phyloP scores from a whole-genome alignment of 2,329 filamentous ascomycete genomes.

The Verticillium dahliae region DNA sequence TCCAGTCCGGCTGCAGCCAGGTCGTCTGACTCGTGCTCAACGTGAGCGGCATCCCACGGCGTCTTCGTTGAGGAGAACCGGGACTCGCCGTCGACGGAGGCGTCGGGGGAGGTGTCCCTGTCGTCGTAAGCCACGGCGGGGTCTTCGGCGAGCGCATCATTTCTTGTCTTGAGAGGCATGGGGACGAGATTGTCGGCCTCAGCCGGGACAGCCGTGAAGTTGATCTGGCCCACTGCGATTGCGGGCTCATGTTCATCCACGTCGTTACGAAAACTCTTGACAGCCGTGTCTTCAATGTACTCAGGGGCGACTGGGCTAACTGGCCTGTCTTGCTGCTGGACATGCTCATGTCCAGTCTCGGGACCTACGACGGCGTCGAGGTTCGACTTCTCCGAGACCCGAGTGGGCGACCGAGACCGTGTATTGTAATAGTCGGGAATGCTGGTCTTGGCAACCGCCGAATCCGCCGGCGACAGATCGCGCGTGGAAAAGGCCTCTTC shows the following conservation, averaged over 20 bases:
- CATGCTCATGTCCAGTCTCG: not conserved
- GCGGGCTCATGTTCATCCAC: constrained; percentile 1
- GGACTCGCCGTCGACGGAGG: not conserved
- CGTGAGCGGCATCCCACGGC: not conserved
- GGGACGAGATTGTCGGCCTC: not conserved
- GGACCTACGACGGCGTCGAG: not conserved
- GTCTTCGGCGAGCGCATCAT: constrained; percentile 1
- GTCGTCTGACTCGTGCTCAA: not conserved
- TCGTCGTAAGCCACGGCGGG: not conserved
- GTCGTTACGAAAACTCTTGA: not conserved
- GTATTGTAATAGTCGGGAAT: not conserved
- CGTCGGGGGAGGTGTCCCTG: not conserved
- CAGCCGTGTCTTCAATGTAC: not conserved
- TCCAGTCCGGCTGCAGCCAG: not conserved
- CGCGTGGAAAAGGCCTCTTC: not conserved
- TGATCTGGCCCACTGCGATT: not conserved
- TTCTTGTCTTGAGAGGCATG: not conserved
- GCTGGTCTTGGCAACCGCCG: not conserved
- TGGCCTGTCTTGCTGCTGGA: not conserved
- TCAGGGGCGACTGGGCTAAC: not conserved
- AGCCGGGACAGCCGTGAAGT: not conserved
- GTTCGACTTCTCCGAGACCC: not conserved
- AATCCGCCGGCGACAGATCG: not conserved
- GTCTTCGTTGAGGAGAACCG: not conserved
- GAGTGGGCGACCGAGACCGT: not conserved